Evolutionary conservation across 2,329 filamentous ascomycete species (phyloP).

Genomic region (Pseudogymnoascus sp.): DNA sequence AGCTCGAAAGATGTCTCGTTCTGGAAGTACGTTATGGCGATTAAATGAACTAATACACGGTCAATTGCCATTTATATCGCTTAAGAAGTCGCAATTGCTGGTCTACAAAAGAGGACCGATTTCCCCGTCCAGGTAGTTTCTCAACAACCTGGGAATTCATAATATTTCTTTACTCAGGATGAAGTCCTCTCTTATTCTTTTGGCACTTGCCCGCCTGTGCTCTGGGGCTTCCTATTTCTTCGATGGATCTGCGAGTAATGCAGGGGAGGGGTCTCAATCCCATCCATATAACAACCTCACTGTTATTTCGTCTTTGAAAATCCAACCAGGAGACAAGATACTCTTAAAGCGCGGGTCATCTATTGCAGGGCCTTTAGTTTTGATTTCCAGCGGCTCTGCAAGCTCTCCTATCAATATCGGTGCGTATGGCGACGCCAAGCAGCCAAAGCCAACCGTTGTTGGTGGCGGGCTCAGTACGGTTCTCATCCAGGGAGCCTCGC

Average conservation of each 20-base stretch:
- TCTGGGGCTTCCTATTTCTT: not conserved
- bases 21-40: not conserved
- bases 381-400: not conserved
- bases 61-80: not conserved
- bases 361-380: not conserved
- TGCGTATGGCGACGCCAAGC: not conserved
- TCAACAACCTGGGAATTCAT: not conserved
- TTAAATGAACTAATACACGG: not conserved
- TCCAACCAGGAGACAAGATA: not conserved
- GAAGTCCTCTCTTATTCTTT: not conserved
- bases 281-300: not conserved
- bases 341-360: not conserved
- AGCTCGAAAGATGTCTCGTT: not conserved
- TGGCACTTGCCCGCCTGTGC: not conserved
- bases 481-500: not conserved
- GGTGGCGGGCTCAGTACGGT: not conserved
- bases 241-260: not conserved
- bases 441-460: not conserved
- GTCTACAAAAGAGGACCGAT: not conserved
- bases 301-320: not conserved
- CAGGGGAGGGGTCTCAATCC: not conserved
- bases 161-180: not conserved
- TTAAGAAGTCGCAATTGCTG: not conserved
- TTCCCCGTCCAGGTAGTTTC: not conserved
- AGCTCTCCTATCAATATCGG: not conserved